phyloP scores from a whole-genome alignment of 2,329 filamentous ascomycete genomes.

The Chaetomiaceae sp. region DNA sequence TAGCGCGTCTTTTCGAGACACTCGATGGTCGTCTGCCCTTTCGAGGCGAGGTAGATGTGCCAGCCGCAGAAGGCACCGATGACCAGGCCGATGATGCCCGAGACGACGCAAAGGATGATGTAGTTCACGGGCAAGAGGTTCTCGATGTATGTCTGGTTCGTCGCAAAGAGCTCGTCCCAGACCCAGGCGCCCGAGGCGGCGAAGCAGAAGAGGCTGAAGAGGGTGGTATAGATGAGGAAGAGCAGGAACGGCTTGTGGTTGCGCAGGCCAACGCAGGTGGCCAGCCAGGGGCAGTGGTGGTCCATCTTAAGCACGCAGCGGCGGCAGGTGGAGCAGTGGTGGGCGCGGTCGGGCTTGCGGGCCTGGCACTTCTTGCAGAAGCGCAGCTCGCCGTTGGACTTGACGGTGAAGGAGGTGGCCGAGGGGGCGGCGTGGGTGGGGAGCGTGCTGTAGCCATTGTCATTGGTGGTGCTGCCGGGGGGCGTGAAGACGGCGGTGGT shows the following conservation, averaged over 20 bases:
- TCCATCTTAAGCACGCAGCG: constrained; percentile 99
- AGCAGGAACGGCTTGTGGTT: constrained; percentile 96
- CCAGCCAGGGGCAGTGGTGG: constrained; percentile 97
- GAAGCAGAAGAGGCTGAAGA: constrained; percentile 82
- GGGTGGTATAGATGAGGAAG: constrained; percentile 81
- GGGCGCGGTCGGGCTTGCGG: constrained; percentile 88
- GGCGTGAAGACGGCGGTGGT: constrained; percentile 89
- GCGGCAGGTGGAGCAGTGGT: constrained; percentile 93
- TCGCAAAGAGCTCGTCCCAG: constrained; percentile 69
- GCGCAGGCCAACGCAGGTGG: constrained; percentile 85
- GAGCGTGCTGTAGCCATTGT: constrained; percentile 70
- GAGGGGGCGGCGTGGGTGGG: constrained; percentile 64
- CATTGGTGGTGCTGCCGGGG: constrained; percentile 66
- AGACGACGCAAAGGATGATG: constrained; percentile 78
- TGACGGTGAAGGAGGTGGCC: constrained; percentile 81
- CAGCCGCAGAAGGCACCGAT: constrained; percentile 84
- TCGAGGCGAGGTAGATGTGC: constrained; percentile 77
- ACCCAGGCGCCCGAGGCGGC: constrained; percentile 75
- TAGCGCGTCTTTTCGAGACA: constrained; percentile 95
- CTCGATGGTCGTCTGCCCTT: constrained; percentile 90
- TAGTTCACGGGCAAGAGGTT: constrained; percentile 83
- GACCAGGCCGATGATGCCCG: constrained; percentile 87
- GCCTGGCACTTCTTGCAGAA: constrained; percentile 98
- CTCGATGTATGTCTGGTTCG: constrained; percentile 66
- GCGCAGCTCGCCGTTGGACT: constrained; percentile 76